Percentiles rank a stretch among this genome's conserved stretches.
phyloP scores from a whole-genome alignment of 2,329 filamentous ascomycete genomes.

The Sclerotinia subarctica region DNA sequence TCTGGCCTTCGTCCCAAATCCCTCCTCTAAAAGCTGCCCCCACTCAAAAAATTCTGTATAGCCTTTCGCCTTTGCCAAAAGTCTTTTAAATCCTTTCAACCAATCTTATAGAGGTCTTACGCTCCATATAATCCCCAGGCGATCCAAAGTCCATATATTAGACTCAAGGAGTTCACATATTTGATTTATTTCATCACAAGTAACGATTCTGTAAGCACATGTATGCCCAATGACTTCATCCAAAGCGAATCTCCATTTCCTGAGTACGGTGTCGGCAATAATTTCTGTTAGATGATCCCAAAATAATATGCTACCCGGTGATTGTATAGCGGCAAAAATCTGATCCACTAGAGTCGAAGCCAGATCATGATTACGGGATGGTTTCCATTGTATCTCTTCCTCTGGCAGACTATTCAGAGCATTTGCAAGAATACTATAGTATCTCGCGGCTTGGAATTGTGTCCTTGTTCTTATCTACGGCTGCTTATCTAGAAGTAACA shows the following conservation, averaged over 20 bases:
- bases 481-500: constrained; percentile 9
- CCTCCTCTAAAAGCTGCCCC: background rate
- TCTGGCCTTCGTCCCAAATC: background rate
- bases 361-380: background rate
- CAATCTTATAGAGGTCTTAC: background rate
- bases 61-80: background rate
- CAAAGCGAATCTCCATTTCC: constrained; percentile 2
- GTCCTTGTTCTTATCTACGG: background rate
- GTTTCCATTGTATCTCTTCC: constrained; percentile 5
- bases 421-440: background rate
- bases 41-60: background rate
- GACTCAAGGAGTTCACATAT: background rate
- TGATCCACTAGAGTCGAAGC: background rate
- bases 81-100: constrained; percentile 4
- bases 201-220: background rate
- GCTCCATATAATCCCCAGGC: background rate
- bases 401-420: constrained; percentile 2
- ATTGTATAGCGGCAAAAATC: background rate
- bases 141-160: constrained; percentile 9
- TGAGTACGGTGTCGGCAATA: background rate
- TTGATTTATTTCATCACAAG: background rate
- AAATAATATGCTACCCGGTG: background rate
- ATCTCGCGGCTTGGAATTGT: background rate
- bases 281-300: background rate
- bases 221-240: background rate